These are phyloP conservation scores for Scytalidium lignicola DNA, from an alignment of 2,329 filamentous ascomycete species.

Conservation along the genomic window DNA sequence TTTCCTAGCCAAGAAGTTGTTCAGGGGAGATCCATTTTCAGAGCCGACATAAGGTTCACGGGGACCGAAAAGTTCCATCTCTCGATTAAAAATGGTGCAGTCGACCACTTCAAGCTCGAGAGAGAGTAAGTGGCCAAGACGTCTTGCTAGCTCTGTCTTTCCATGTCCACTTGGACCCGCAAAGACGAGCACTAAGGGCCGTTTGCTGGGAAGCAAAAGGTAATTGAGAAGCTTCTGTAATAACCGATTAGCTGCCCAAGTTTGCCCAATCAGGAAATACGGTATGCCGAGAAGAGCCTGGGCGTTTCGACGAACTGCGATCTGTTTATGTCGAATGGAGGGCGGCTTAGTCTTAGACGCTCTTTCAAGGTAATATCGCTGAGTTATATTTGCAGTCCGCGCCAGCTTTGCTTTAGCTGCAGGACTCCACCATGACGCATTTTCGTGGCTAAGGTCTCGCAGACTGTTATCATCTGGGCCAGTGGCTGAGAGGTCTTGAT, in stretches of 20 bases:
- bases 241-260: slow-evolving; percentile 21
- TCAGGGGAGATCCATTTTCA: slow-evolving; percentile 36
- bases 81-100: slow-evolving; percentile 32
- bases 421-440: slow-evolving; percentile 20
- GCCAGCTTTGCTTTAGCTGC: slow-evolving; percentile 19
- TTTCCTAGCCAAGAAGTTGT: slow-evolving; percentile 40
- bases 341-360: slow-evolving; percentile 18
- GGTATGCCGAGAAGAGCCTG: slow-evolving; percentile 27
- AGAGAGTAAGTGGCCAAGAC: slow-evolving; percentile 35
- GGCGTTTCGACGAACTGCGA: slow-evolving; percentile 20
- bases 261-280: slow-evolving; percentile 32
- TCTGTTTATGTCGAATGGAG: slow-evolving; percentile 20
- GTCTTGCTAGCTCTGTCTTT: slow-evolving; percentile 42
- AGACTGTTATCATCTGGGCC: slow-evolving; percentile 10
- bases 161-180: slow-evolving; percentile 43
- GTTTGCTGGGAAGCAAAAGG: slow-evolving; percentile 21
- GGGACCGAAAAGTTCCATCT: slow-evolving; percentile 39
- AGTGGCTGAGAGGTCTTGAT: slow-evolving; percentile 16
- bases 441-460: slow-evolving; percentile 8
- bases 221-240: slow-evolving; percentile 26
- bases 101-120: slow-evolving; percentile 34
- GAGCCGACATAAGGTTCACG: slow-evolving; percentile 27
- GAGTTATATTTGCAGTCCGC: slow-evolving; percentile 24
- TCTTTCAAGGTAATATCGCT: slow-evolving; percentile 28
- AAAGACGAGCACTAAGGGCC: slow-evolving; percentile 36